Evolutionary conservation across 2,329 filamentous ascomycete species (phyloP).

Genomic region (Botrytis pseudocinerea): DNA sequence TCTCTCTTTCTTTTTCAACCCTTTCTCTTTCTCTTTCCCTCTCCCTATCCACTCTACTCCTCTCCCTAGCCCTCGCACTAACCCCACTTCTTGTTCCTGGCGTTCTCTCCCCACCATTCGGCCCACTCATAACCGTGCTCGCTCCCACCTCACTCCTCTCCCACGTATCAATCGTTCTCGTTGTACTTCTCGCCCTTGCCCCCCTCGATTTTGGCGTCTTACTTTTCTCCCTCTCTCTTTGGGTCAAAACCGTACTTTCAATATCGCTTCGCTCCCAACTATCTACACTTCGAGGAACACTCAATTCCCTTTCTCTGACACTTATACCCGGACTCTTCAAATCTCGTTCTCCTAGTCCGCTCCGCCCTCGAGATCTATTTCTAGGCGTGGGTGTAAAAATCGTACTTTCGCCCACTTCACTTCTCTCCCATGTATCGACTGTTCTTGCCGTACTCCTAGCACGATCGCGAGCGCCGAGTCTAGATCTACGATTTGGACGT

Average conservation of each 20-base stretch:
- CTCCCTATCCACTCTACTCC: constrained; percentile 6
- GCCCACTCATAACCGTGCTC: constrained; percentile 12
- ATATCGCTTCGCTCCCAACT: constrained; percentile 16
- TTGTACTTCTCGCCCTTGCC: constrained; percentile 3
- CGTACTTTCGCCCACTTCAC: constrained; percentile 4
- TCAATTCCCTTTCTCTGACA: not conserved
- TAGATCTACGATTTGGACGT: constrained; percentile 4
- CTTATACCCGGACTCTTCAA: not conserved
- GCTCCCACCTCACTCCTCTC: constrained; percentile 14
- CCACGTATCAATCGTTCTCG: constrained; percentile 11
- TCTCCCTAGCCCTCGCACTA: constrained; percentile 1
- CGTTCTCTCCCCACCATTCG: not conserved
- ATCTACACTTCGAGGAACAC: constrained; percentile 7
- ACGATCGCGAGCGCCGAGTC: not conserved
- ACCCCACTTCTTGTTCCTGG: constrained; percentile 1
- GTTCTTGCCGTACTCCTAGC: constrained; percentile 1
- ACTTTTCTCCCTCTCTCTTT: constrained; percentile 9
- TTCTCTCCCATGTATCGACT: constrained; percentile 17
- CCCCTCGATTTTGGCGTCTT: not conserved
- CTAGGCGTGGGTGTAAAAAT: not conserved
- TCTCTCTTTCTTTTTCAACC: not conserved
- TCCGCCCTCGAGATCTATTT: not conserved
- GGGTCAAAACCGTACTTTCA: not conserved
- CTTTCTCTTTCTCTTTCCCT: not conserved
- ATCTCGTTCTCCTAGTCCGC: not conserved